These are phyloP conservation scores for Chlorella sp. DNA, from an alignment of 139 green algal species.

Conservation along the genomic window DNA sequence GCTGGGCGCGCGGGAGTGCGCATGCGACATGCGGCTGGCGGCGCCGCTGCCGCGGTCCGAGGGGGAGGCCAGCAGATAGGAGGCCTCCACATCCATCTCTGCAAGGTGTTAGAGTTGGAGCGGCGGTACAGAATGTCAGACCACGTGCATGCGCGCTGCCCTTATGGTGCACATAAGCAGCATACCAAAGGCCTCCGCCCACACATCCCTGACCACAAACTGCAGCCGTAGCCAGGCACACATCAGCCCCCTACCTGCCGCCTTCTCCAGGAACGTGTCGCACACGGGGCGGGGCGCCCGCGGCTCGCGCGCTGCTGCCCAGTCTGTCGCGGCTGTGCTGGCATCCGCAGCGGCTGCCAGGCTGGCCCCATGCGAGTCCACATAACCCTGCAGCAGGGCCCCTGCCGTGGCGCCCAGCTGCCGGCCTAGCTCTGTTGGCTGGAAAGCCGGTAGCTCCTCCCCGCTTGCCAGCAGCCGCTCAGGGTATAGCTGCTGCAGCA, in stretches of 20 bases:
- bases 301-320: slow-evolving; percentile 62
- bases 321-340: slow-evolving; percentile 57
- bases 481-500: slow-evolving; percentile 61
- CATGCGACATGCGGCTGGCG: background rate
- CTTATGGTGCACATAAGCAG: too few relatives aligned
- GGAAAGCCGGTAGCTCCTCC: slow-evolving; percentile 69
- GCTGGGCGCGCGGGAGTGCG: slow-evolving; percentile 19
- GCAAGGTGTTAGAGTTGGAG: background rate
- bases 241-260: slow-evolving; percentile 33
- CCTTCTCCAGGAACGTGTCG: slow-evolving; percentile 64
- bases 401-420: slow-evolving; percentile 49
- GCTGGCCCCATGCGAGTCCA: slow-evolving; percentile 64
- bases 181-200: too few relatives aligned
- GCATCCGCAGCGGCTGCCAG: slow-evolving; percentile 63
- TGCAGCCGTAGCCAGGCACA: too few relatives aligned
- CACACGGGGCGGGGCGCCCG: slow-evolving; percentile 67
- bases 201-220: too few relatives aligned
- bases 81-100: slow-evolving; percentile 46
- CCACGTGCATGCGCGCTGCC: too few relatives aligned
- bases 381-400: slow-evolving; percentile 66
- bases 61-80: slow-evolving; percentile 47
- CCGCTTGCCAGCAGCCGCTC: slow-evolving; percentile 39
- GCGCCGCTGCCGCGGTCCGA: background rate
- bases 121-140: too few relatives aligned
- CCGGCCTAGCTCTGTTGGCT: slow-evolving; percentile 59